Base-by-base conservation (phyloP, 2,329 filamentous ascomycete genomes). In the Thyridium curvatum region DNA sequence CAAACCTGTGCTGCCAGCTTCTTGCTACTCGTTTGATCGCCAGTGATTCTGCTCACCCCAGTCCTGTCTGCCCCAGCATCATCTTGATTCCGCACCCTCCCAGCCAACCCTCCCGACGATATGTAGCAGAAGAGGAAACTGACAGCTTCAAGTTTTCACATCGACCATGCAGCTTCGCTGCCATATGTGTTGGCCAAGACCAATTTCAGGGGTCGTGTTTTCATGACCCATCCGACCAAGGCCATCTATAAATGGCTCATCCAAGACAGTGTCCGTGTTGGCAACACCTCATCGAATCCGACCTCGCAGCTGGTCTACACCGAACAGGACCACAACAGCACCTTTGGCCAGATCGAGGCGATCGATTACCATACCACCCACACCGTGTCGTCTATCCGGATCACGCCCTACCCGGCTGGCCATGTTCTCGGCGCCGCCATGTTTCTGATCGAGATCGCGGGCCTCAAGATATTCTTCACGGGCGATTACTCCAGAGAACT, bases 221-320 rank as follows among this genome's bases (percentile, higher is more conserved):
- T 96, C 69, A 98, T 97, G 91, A 98, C 93, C 37, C 93, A 98
- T 69, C 89, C 93, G 2, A 98, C 93, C 34, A 97, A 98, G 63
- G 93, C 93, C 52, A 98, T 98, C 59, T 98, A 98, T 76, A 97
- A 97, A 66, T 97, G 93, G 91, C 79, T 97, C 37, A 96, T 97
- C 46, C 89, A 95, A 62, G 93, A 98, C 64, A 94, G 89, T 49
- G 87, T 98, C 33, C 83, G 93, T 42, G 90, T 98, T 21, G 84
- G 84, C 58, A 85, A 81, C 54, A 81, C 76, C 4, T 79, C 77
- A 2, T 79, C 77, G 9, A 77, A 78, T 47, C 66, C 71, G 39
- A 72, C 70, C 0, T 72, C 86, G 53, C 74, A 93, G 71, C 72
- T 87, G 56, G 79, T 97, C 34, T 98, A 96, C 60, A 96, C 88